Conservation (phyloP, 345 rosid genomes). For the Eucalyptus leucophloia region DNA sequence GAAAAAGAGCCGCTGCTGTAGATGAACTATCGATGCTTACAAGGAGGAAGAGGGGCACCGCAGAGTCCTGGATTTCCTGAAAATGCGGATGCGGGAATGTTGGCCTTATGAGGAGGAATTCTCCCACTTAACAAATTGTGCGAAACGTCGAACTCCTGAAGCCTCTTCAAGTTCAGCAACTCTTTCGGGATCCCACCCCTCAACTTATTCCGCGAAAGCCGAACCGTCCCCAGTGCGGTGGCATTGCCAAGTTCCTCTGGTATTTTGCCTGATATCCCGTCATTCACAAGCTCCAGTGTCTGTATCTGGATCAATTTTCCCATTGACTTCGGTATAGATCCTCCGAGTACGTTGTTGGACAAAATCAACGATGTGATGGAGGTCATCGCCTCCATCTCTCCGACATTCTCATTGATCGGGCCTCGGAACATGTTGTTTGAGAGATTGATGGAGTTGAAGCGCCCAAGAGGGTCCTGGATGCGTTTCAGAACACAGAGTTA, state of each 20-base stretch:
- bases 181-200: conserved; percentile 22
- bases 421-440: conserved; percentile 29
- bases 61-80: conserved; percentile 31
- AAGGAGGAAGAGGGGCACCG: conserved; percentile 43
- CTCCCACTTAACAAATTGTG: conserved; percentile 20
- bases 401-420: conserved; percentile 18
- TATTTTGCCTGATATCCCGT: conserved; percentile 23
- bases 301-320: conserved; percentile 21
- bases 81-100: conserved; percentile 30
- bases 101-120: conserved; percentile 28
- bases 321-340: conserved; percentile 29
- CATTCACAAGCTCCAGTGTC: conserved; percentile 15
- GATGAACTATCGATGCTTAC: conserved; percentile 2
- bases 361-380: conserved; percentile 24
- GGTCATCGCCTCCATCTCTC: conserved; percentile 20
- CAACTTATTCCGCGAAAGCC: conserved; percentile 33
- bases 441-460: conserved; percentile 34
- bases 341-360: conserved; percentile 26
- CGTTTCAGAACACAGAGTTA: conserved; percentile 21
- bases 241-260: conserved; percentile 31
- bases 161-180: conserved; percentile 18
- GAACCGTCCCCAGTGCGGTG: conserved; percentile 13
- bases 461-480: conserved; percentile 28
- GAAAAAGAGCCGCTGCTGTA: not conserved
- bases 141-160: conserved; percentile 33